A percentile compares a stretch with the other conserved stretches of the same genome.
These are phyloP conservation scores for Mortierella antarctica DNA, from an alignment of 192 early-diverging fungal genomes.

Conservation along the genomic window DNA sequence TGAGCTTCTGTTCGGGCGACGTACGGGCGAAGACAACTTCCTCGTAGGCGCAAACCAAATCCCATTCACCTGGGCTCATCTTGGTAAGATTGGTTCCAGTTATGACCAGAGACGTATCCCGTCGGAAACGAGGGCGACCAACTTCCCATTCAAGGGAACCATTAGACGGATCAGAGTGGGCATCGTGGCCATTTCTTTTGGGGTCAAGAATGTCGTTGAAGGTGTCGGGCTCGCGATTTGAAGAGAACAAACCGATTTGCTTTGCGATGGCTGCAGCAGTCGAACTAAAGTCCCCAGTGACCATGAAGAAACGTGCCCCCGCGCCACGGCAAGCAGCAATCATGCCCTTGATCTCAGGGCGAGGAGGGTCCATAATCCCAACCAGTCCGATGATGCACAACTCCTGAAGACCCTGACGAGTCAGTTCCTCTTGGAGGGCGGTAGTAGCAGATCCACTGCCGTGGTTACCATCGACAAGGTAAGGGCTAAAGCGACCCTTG, in stretches of 20 bases:
- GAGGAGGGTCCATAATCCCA: conserved; percentile 87
- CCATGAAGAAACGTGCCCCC: conserved; percentile 86
- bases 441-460: not conserved
- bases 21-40: conserved; percentile 91
- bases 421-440: conserved; percentile 30
- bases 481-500: conserved; percentile 28
- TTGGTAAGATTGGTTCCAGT: conserved; percentile 73
- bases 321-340: conserved; percentile 73
- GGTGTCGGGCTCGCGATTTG: conserved; percentile 29
- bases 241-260: conserved; percentile 78
- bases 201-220: conserved; percentile 48
- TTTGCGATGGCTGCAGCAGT: conserved; percentile 87
- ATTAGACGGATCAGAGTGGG: not conserved
- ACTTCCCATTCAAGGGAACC: conserved; percentile 17
- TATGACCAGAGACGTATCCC: conserved; percentile 62
- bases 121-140: conserved; percentile 28
- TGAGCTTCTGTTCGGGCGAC: conserved; percentile 87
- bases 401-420: conserved; percentile 50
- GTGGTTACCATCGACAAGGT: not conserved
- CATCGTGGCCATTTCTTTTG: conserved; percentile 7
- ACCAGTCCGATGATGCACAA: conserved; percentile 82
- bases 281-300: conserved; percentile 83
- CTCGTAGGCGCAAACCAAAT: conserved; percentile 71
- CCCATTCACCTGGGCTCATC: conserved; percentile 79
- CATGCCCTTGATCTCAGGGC: conserved; percentile 77